Evolutionary conservation across 129 eudicot species (phyloP), one percentile per base, ranked within the genome.

Genomic region (Arctium minus): DNA sequence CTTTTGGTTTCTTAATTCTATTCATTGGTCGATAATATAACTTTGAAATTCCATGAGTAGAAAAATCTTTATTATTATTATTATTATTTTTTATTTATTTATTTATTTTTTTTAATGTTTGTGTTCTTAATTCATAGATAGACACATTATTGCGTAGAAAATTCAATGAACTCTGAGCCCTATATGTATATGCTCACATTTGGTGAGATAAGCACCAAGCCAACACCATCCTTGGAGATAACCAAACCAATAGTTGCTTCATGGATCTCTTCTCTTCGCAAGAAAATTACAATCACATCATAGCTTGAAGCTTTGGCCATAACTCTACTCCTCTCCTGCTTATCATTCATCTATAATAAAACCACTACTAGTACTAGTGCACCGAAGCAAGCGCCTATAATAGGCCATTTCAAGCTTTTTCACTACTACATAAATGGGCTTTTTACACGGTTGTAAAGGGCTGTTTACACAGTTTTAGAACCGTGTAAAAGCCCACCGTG

Each of bases 301-400:
- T 73, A 46, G n/a, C 32, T 15, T 29, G 38, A 30, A 64, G 65
- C 8, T 4, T 13, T 68, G 48, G 5, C n/a, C 62, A 1, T 82
- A 17, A 0, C 60, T n/a, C 31, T 74, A 53, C 56, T 62, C 36
- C 30, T 73, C 4, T 56, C 33, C 6, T 8, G 30, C 68, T n/a
- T 79, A 30, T 79, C 70, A 31, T 64, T 44, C 6, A 60, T 70
- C 29, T 9, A 77, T 56, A 44, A 44, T 8, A 79, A 31, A 67
- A 39, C 48, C 46, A 15, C 18, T 17, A 11, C 0, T 29, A 13
- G 50, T 17, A 11, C 0, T 29, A 13, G 50, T n/a, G 80, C 89
- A 35, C 91, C 91, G 85, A 73, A 79, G 86, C 91, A 42, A 82
- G 82, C 91, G 89, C 92, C 92, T 15, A 60, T 89, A 8, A 71